Evolutionary conservation across 2,329 filamentous ascomycete species (phyloP), one percentile per base, ranked within the genome.

Genomic region (Alternaria gansuensis): DNA sequence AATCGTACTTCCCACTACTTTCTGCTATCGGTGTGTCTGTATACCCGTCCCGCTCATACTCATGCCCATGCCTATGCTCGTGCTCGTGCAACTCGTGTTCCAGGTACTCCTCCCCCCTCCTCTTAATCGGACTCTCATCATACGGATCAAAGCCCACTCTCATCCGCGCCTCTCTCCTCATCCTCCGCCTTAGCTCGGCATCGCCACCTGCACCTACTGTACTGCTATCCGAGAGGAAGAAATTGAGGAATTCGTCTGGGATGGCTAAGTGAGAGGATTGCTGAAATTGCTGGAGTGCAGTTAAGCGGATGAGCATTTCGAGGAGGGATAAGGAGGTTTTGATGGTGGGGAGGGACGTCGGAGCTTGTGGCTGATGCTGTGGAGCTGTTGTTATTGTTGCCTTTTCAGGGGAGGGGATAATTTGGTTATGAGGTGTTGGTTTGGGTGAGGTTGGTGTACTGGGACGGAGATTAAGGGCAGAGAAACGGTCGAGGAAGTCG

Each of bases 231-330:
- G 87, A 84, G 8, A 97, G 82, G 79, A 97, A 97, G 80, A 96
- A 96, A 51, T 90, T 92, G 39, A 97, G 82, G 2, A 97, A 87
- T 68, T 97, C 91, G 73, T 97, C 93, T 1, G 91, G 91, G 61
- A 96, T 95, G 6, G 92, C 87, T n/a, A 97, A 84, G 70, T 97
- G 93, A 0, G 91, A 93, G 39, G 87, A 85, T 81, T 97, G 93
- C 74, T 96, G 91, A 76, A 95, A 96, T 80, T 97, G 92, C 74
- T 97, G 93, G 13, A 97, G 85, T 23, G 92, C 92, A 4, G 90
- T 89, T 45, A 97, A 84, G 40, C 94, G 91, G 45, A 97, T 86
- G 31, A 97, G 82, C 82, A 94, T 95, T 77, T 97, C 93, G 53
- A 97, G 85, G 8, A 97, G 85, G 1, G 93, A 97, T 5, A 92